Conservation (phyloP, 2,329 filamentous ascomycete species). For the Aspergillus ochraceoroseus region DNA sequence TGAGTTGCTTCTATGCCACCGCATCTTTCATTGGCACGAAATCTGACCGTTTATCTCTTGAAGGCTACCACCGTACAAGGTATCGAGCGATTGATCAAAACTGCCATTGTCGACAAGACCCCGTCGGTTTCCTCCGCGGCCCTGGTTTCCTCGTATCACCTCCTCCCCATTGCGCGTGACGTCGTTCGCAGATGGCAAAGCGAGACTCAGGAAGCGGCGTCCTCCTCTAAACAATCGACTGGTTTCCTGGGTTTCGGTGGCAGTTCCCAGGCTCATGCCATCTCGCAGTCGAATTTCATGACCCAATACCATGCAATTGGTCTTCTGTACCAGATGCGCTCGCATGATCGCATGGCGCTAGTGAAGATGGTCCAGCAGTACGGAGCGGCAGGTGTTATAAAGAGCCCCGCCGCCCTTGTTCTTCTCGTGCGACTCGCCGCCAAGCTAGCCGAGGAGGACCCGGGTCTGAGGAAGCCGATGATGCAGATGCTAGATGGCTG, state of each 20-base stretch:
- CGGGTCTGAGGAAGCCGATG: conserved; percentile 86
- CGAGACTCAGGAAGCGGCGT: conserved; percentile 94
- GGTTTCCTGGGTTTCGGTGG: conserved; percentile 92
- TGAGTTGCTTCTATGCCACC: conserved; percentile 43
- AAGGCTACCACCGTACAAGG: conserved; percentile 92
- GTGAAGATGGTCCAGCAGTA: conserved; percentile 99
- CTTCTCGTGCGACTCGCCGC: conserved; percentile 89
- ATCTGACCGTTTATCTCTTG: conserved; percentile 16
- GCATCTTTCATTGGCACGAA: background rate
- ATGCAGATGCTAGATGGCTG: conserved; percentile 93
- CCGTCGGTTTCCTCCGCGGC: conserved; percentile 95
- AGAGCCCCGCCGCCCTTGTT: conserved; percentile 87
- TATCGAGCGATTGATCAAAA: conserved; percentile 98
- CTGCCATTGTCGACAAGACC: conserved; percentile 97
- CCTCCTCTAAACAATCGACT: conserved; percentile 78
- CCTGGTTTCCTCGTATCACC: conserved; percentile 93
- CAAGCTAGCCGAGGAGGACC: conserved; percentile 90
- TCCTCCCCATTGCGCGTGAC: conserved; percentile 91
- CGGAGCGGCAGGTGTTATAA: conserved; percentile 81
- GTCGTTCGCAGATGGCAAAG: conserved; percentile 97
- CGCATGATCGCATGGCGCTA: conserved; percentile 93
- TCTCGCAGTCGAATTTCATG: conserved; percentile 87
- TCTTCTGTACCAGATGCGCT: conserved; percentile 94
- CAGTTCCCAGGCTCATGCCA: conserved; percentile 64
- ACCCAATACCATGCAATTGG: conserved; percentile 98